phyloP scores from a whole-genome alignment of 73 alveolate genomes.

The Tetrahymena elliotti region DNA sequence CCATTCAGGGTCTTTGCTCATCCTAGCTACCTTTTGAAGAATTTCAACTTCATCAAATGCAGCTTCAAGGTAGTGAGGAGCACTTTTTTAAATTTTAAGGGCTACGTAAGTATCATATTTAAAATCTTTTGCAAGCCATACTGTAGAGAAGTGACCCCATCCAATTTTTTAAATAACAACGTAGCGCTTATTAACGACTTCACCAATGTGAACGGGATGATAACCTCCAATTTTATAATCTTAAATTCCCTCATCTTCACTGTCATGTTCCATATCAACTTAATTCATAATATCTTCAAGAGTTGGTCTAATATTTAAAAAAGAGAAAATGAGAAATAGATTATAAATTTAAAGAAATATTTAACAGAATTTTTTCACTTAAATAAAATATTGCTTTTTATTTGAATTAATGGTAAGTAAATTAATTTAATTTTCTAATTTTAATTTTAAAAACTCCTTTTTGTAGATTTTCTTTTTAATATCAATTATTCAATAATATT shows the following conservation, averaged over 20 bases:
- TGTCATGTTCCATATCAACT: constrained; percentile 29
- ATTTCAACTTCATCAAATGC: constrained; percentile 99
- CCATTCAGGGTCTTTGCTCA: constrained; percentile 45
- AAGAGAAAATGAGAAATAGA: neutral
- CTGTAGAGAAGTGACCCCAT: constrained; percentile 99
- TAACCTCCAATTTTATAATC: constrained; percentile 96
- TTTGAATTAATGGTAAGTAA: neutral
- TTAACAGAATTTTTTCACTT: neutral
- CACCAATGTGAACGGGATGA: constrained; percentile 99
- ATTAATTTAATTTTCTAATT: neutral
- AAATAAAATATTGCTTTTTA: neutral
- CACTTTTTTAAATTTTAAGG: constrained; percentile 93
- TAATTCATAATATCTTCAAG: constrained; percentile 25
- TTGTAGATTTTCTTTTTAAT: neutral
- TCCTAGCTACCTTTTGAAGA: constrained; percentile 82
- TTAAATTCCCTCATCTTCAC: constrained; percentile 89
- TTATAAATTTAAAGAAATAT: neutral
- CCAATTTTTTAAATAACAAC: constrained; percentile 90
- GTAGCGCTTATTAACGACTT: constrained; percentile 89
- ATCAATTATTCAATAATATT: too few species aligned
- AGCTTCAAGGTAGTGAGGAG: constrained; percentile 95
- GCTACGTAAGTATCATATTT: constrained; percentile 83
- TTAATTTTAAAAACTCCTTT: neutral
- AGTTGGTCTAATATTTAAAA: neutral
- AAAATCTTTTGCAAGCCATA: constrained; percentile 94